A percentile compares a stretch with the other conserved stretches of the same genome.
phyloP scores from a whole-genome alignment of 2,329 filamentous ascomycete species.

The Clonostachys solani region DNA sequence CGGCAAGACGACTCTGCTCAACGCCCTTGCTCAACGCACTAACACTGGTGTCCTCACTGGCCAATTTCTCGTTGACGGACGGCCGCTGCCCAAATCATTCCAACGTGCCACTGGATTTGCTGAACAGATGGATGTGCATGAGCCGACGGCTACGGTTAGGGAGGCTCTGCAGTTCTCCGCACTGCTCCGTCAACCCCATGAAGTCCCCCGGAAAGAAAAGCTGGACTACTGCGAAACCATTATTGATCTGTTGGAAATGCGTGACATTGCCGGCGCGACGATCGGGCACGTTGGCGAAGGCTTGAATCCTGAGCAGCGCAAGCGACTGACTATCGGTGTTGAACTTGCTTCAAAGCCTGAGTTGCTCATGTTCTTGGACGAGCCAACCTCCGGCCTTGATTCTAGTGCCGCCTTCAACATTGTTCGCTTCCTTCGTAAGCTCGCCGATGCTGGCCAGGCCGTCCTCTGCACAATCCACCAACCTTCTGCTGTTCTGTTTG shows the following conservation, averaged over 20 bases:
- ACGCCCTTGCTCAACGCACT: conserved; percentile 69
- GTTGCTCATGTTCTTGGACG: conserved; percentile 62
- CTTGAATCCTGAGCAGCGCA: conserved; percentile 55
- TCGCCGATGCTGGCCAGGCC: conserved; percentile 55
- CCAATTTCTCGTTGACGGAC: conserved; percentile 75
- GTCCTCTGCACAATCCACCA: conserved; percentile 60
- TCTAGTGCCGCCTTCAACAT: conserved; percentile 57
- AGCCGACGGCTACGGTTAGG: conserved; percentile 60
- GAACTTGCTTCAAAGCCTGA: conserved; percentile 54
- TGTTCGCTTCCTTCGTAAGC: conserved; percentile 55
- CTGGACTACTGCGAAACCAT: conserved; percentile 65
- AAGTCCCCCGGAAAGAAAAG: conserved; percentile 56
- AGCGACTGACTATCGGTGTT: conserved; percentile 51
- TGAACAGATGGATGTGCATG: conserved; percentile 64
- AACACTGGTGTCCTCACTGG: conserved; percentile 74
- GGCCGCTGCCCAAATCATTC: conserved; percentile 68
- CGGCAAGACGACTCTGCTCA: conserved; percentile 73
- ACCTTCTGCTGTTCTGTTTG: conserved; percentile 50
- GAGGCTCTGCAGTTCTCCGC: conserved; percentile 65
- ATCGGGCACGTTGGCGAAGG: conserved; percentile 57
- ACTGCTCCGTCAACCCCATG: conserved; percentile 54
- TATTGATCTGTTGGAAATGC: conserved; percentile 65
- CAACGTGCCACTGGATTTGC: conserved; percentile 72
- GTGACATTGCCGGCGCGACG: conserved; percentile 59
- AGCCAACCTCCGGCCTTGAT: conserved; percentile 55